These are phyloP conservation scores for Nakaseomyces nivariensis DNA, from an alignment of 1,139 yeast genomes.

Conservation along the genomic window DNA sequence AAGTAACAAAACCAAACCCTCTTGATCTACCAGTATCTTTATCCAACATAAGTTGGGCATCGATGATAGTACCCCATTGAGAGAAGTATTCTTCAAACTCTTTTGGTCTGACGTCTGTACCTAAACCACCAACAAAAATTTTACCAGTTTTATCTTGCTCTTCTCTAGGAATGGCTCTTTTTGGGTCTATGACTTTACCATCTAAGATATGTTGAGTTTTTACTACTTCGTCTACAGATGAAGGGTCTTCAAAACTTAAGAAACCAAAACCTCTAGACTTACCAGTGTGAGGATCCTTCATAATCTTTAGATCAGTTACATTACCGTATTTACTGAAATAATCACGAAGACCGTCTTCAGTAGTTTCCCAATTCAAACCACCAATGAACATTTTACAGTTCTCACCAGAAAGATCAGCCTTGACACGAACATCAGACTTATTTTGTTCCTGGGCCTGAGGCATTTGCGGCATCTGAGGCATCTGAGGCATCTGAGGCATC, in stretches of 20 bases:
- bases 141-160: slow-evolving; percentile 97
- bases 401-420: slow-evolving; percentile 39
- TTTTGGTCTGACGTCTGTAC: slow-evolving; percentile 86
- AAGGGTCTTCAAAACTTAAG: slow-evolving; percentile 73
- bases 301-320: slow-evolving; percentile 79
- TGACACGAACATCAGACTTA: slow-evolving; percentile 15
- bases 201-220: slow-evolving; percentile 84
- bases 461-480: background rate
- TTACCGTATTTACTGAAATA: slow-evolving; percentile 89
- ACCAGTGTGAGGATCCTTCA: slow-evolving; percentile 87
- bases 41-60: slow-evolving; percentile 95
- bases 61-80: slow-evolving; percentile 86
- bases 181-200: slow-evolving; percentile 96
- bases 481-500: background rate
- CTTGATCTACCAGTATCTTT: slow-evolving; percentile 96
- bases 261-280: slow-evolving; percentile 97
- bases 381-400: slow-evolving; percentile 96
- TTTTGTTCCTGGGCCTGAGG: background rate
- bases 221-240: slow-evolving; percentile 80
- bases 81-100: slow-evolving; percentile 85
- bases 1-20: slow-evolving; percentile 96
- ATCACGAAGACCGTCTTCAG: slow-evolving; percentile 71
- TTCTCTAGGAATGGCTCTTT: slow-evolving; percentile 95
- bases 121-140: slow-evolving; percentile 96
- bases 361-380: slow-evolving; percentile 97